Evolutionary conservation across 768 basidiomycete genomes (phyloP).

Genomic region (Rickenella mellea): DNA sequence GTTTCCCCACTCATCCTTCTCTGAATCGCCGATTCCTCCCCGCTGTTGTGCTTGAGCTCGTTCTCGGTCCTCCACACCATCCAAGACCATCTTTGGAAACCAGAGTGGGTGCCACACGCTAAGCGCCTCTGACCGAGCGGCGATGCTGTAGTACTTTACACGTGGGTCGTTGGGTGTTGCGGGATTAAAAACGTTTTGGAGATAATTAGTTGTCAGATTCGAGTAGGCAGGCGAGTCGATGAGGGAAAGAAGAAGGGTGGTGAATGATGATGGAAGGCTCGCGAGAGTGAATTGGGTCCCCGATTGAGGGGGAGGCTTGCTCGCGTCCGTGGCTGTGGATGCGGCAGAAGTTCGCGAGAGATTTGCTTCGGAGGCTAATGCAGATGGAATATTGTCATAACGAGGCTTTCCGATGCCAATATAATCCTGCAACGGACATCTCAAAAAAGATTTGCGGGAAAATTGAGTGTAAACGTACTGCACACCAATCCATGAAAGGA

Average conservation of each 20-base stretch:
- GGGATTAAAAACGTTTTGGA: conserved; percentile 77
- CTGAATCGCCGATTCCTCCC: conserved; percentile 27
- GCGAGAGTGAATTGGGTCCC: conserved; percentile 6
- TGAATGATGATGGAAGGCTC: conserved; percentile 68
- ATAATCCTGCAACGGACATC: conserved; percentile 48
- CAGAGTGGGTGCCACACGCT: conserved; percentile 91
- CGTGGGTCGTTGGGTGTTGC: conserved; percentile 64
- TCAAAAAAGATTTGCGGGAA: conserved; percentile 2
- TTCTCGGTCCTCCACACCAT: conserved; percentile 65
- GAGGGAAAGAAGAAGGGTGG: conserved; percentile 76
- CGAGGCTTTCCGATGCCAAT: conserved; percentile 78
- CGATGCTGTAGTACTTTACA: conserved; percentile 90
- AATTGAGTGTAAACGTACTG: conserved; percentile 35
- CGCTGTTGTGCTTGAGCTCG: conserved; percentile 17
- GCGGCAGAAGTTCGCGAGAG: too few relatives aligned
- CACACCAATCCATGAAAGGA: conserved; percentile 99
- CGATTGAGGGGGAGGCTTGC: conserved; percentile 1
- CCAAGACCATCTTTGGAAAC: conserved; percentile 91
- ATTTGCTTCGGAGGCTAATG: not conserved
- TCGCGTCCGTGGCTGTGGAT: not conserved
- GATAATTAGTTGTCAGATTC: conserved; percentile 79
- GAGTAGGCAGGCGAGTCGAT: conserved; percentile 96
- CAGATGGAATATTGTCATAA: conserved; percentile 9
- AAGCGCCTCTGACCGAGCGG: conserved; percentile 59
- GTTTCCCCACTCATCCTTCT: conserved; percentile 63